Conservation (phyloP, 805 yeast species). For the Nakazawaea ambrosiae region DNA sequence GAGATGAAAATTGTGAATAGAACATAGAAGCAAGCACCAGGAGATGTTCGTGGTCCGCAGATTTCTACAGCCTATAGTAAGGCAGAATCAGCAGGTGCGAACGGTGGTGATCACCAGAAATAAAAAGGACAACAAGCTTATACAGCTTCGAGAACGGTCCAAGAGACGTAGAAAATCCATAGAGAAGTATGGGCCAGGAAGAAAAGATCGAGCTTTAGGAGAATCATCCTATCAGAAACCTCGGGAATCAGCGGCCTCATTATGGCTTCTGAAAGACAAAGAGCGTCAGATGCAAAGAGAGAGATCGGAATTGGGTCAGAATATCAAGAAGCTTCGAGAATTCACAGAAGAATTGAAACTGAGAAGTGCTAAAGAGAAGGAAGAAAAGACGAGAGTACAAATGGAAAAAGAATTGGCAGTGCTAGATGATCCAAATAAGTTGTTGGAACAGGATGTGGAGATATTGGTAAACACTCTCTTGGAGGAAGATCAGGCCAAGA, state of each 20-base stretch:
- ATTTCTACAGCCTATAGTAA: no score
- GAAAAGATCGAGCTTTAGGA: neutral
- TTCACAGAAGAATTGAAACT: slow-evolving; percentile 25
- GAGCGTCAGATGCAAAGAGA: slow-evolving; percentile 16
- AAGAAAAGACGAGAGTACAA: slow-evolving; percentile 14
- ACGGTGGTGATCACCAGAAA: slow-evolving; percentile 9
- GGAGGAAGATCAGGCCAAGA: neutral
- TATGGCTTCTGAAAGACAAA: slow-evolving; percentile 22
- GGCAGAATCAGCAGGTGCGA: no score
- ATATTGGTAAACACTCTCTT: slow-evolving; percentile 20
- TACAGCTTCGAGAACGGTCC: slow-evolving; percentile 13
- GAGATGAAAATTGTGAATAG: no score
- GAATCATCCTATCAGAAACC: neutral
- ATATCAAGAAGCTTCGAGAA: slow-evolving; percentile 22
- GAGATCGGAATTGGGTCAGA: slow-evolving; percentile 19
- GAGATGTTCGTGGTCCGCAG: no score
- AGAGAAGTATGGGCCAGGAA: neutral
- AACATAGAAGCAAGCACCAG: no score
- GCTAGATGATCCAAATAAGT: slow-evolving; percentile 13
- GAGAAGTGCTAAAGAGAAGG: slow-evolving; percentile 18
- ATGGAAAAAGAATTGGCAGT: slow-evolving; percentile 16
- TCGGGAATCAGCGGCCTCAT: slow-evolving; percentile 8
- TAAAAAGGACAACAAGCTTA: slow-evolving; percentile 11
- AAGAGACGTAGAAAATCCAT: neutral
- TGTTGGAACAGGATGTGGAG: slow-evolving; percentile 15